A percentile compares a stretch with the other conserved stretches of the same genome.
phyloP scores from a whole-genome alignment of 306 rosid species.

The Sicyos baderoa region DNA sequence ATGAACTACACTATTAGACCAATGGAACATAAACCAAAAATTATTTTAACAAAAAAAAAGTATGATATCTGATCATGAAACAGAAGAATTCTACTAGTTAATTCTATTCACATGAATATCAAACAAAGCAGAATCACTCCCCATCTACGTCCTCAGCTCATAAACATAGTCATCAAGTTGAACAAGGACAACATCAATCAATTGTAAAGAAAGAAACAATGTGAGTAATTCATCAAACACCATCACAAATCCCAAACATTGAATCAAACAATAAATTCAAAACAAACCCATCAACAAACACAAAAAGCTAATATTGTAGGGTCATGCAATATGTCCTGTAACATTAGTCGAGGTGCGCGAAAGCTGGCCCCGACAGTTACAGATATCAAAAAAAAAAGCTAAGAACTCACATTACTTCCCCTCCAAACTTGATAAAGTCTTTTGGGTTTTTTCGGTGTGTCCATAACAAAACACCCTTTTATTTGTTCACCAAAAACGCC shows the following conservation, averaged over 20 bases:
- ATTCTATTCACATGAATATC: not conserved
- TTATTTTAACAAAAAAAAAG: not conserved
- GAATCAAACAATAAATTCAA: constrained; percentile 22
- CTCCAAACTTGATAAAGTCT: constrained; percentile 88
- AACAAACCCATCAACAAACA: constrained; percentile 4
- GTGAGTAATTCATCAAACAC: not conserved
- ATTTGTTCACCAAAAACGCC: constrained; percentile 31
- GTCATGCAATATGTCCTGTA: too few species aligned
- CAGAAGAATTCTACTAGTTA: not conserved
- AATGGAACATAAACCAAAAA: not conserved
- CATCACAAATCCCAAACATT: not conserved
- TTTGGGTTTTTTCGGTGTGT: constrained; percentile 30
- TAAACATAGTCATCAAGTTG: constrained; percentile 2
- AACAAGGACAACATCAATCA: not conserved
- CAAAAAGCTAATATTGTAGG: not conserved
- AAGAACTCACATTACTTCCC: constrained; percentile 73
- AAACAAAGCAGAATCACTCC: not conserved
- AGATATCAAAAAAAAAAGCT: too few species aligned
- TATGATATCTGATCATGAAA: not conserved
- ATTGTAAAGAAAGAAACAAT: not conserved
- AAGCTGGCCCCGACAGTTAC: too few species aligned
- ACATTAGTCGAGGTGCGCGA: too few species aligned
- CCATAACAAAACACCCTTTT: constrained; percentile 17
- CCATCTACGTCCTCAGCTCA: constrained; percentile 3
- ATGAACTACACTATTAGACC: too few species aligned